A percentile compares a stretch with the other conserved stretches of the same genome.
These are phyloP conservation scores for Aegle marmelos DNA, from an alignment of 345 rosid species.

Conservation along the genomic window DNA sequence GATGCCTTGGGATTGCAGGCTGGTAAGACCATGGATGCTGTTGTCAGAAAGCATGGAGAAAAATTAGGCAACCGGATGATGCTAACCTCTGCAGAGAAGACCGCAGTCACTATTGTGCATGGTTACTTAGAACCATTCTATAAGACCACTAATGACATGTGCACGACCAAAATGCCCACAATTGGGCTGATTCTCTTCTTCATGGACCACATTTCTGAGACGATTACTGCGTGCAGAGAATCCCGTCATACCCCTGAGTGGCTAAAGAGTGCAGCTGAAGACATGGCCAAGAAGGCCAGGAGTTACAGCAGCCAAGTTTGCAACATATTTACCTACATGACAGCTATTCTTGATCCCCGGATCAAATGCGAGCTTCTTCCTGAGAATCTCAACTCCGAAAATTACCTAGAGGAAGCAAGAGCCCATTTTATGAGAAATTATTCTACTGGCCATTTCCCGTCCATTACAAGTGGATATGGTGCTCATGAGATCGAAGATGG, in stretches of 20 bases:
- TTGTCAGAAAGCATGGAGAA: conserved; percentile 68
- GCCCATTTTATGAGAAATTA: conserved; percentile 69
- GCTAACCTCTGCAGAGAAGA: conserved; percentile 65
- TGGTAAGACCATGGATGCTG: conserved; percentile 72
- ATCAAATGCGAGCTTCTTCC: conserved; percentile 86
- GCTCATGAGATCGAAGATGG: conserved; percentile 77
- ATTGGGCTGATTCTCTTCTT: conserved; percentile 85
- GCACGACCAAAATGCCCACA: conserved; percentile 66
- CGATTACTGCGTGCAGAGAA: conserved; percentile 61
- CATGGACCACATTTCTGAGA: conserved; percentile 95
- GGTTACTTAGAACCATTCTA: conserved; percentile 79
- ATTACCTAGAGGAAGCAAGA: conserved; percentile 85
- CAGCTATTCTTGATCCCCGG: conserved; percentile 88
- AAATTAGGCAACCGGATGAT: conserved; percentile 48
- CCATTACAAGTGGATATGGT: conserved; percentile 52
- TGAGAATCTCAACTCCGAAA: conserved; percentile 61
- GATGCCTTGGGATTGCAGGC: conserved; percentile 47
- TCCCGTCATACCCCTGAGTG: conserved; percentile 74
- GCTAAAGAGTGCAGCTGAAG: conserved; percentile 80
- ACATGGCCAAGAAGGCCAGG: conserved; percentile 80
- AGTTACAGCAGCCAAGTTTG: conserved; percentile 67
- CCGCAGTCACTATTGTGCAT: conserved; percentile 52
- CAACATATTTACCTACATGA: conserved; percentile 79
- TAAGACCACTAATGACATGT: conserved; percentile 75
- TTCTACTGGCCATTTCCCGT: conserved; percentile 56